Base-by-base conservation (phyloP, 768 basidiomycete species). In the Rubroboletus satanas region DNA sequence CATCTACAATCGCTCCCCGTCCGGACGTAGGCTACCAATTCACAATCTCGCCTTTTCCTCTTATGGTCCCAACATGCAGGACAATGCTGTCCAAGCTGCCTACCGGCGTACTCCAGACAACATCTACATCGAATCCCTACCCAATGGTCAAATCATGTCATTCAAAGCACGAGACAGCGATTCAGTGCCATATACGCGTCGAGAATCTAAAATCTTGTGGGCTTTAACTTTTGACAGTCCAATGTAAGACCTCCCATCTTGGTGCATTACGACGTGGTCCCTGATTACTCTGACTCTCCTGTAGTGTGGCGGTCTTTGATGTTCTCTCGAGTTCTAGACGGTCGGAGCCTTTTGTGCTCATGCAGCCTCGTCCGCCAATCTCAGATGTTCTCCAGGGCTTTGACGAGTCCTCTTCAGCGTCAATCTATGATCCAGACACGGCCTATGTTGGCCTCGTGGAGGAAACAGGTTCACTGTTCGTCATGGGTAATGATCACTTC, bases 21-120 rank as follows among this genome's bases (percentile, higher is more conserved):
- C 72, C 4, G 67, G 70, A 23, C 68, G 69, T 8, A 70, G 66
- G 17, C 66, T 79, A 7, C 81, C 79, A 21, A 75, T 83, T 12
- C 96, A 98, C 63, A 90, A 90, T 50, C 80, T 98, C 15, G 84
- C 86, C 0, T 97, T 94, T 71, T 96, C 95, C 0, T 83, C 87
- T 0, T 98, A 98, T 69, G 92, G 93, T 0, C 93, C 96, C 6
- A 95, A 95, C 68, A 93, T 88, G 65, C 85, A 88, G 70, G 91
- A 95, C 67, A 83, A 80, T 59, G 73, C 80, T 8, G 64, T 85
- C 12, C 94, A 96, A 65, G 73, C 82, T 5, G 68, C 81, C 10
- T 98, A 96, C 74, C 79, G 78, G 7, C 84, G 79, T 36, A 88
- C 90, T 2, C 83, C 84, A 37, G 93, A 97, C 68, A 80, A 87